These are phyloP conservation scores for Coprinellus micaceus DNA, from an alignment of 768 basidiomycete genomes.

Conservation along the genomic window DNA sequence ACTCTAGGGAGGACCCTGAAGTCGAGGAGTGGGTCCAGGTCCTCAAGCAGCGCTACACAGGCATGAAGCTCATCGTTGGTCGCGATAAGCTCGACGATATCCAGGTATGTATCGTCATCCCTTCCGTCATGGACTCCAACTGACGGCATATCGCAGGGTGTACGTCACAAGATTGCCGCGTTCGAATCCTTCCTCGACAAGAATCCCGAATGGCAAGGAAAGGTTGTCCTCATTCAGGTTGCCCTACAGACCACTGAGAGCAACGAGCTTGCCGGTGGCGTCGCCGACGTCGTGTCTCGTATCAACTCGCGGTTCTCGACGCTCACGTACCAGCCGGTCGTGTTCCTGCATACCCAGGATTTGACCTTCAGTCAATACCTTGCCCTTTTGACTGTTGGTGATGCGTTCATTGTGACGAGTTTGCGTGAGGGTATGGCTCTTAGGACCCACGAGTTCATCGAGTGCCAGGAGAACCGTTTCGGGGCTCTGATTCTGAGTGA, in stretches of 20 bases:
- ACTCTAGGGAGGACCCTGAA: constrained; percentile 63
- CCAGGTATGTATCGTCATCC: constrained; percentile 38
- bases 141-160: constrained; percentile 41
- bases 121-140: background rate
- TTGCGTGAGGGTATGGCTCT: constrained; percentile 88
- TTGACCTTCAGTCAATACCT: constrained; percentile 84
- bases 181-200: constrained; percentile 81
- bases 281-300: constrained; percentile 71
- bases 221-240: constrained; percentile 83
- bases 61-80: constrained; percentile 85
- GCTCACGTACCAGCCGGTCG: constrained; percentile 82
- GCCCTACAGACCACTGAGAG: constrained; percentile 78
- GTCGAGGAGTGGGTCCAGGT: constrained; percentile 80
- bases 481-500: constrained; percentile 78
- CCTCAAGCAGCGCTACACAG: constrained; percentile 76
- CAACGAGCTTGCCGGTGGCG: constrained; percentile 70
- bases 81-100: constrained; percentile 87
- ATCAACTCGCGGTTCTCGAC: constrained; percentile 83
- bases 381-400: constrained; percentile 75
- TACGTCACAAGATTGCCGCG: constrained; percentile 77
- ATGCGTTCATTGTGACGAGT: constrained; percentile 82
- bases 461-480: constrained; percentile 70
- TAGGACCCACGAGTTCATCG: constrained; percentile 78
- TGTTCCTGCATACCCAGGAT: constrained; percentile 82
- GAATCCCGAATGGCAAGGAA: constrained; percentile 75